Conservation (phyloP, 805 yeast genomes). For the Pichia deserticola region DNA sequence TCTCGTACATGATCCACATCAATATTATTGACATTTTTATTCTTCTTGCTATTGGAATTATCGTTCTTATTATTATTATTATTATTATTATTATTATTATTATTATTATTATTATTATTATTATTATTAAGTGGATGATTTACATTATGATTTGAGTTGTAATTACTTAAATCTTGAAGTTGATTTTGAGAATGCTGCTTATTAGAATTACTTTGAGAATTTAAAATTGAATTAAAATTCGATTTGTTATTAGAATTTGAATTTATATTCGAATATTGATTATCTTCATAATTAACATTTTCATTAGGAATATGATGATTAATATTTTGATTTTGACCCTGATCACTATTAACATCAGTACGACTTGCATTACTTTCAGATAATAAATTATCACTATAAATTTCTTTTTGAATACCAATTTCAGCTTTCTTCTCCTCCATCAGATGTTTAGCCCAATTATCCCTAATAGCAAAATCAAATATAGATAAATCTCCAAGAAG, state of each 20-base stretch:
- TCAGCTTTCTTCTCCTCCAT: constrained; percentile 14
- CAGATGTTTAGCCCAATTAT: constrained; percentile 30
- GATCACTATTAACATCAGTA: constrained; percentile 2
- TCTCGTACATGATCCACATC: background rate
- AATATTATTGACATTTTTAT: background rate
- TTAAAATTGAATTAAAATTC: too few relatives aligned
- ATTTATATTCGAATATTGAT: too few relatives aligned
- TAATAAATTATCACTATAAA: background rate
- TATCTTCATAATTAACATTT: background rate
- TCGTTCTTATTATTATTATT: background rate
- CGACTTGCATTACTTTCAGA: constrained; percentile 2
- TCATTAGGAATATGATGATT: background rate
- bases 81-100: background rate
- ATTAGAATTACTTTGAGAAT: too few relatives aligned
- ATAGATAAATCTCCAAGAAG: constrained; percentile 34
- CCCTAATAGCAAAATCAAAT: constrained; percentile 38
- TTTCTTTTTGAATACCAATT: background rate
- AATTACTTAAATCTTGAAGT: too few relatives aligned
- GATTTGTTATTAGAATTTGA: too few relatives aligned
- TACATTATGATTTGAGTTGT: too few relatives aligned
- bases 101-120: background rate
- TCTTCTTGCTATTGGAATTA: background rate
- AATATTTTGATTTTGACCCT: background rate
- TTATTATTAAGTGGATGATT: too few relatives aligned
- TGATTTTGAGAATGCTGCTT: background rate